These are phyloP conservation scores for Leccinum pachyderme DNA, from an alignment of 1,284 basidiomycete species.

Conservation along the genomic window DNA sequence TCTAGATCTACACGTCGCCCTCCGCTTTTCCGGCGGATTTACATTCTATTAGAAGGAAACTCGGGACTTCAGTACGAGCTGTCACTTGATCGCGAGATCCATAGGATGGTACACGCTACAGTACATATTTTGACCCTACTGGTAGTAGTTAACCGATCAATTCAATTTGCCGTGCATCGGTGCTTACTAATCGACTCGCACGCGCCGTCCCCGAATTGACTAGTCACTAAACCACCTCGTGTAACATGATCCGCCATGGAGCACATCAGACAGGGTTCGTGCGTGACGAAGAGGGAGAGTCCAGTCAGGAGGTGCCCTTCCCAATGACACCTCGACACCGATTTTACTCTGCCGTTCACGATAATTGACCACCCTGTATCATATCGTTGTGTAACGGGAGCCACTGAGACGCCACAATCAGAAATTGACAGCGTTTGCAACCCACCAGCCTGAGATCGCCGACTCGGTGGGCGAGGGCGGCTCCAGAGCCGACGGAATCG, in stretches of 20 bases:
- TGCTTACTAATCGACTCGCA: neutral
- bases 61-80: neutral
- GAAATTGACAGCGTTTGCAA: too few relatives aligned
- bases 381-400: neutral
- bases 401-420: neutral
- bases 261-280: conserved; percentile 96
- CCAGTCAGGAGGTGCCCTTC: conserved; percentile 76
- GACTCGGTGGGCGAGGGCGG: too few relatives aligned
- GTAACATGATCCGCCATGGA: conserved; percentile 64
- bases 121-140: too few relatives aligned
- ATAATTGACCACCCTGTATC: too few relatives aligned
- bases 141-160: conserved; percentile 3
- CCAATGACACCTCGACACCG: too few relatives aligned
- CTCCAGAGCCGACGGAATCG: neutral
- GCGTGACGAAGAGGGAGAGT: conserved; percentile 80
- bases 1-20: neutral
- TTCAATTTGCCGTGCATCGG: neutral
- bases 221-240: neutral
- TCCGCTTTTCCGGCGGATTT: neutral
- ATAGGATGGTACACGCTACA: neutral
- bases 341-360: neutral
- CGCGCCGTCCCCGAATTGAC: neutral
- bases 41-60: neutral
- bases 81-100: conserved; percentile 1
- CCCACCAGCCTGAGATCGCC: too few relatives aligned